Evolutionary conservation across 2,329 filamentous ascomycete genomes (phyloP), one percentile per base, ranked within the genome.

Genomic region (Cordyceps cateniannulata): DNA sequence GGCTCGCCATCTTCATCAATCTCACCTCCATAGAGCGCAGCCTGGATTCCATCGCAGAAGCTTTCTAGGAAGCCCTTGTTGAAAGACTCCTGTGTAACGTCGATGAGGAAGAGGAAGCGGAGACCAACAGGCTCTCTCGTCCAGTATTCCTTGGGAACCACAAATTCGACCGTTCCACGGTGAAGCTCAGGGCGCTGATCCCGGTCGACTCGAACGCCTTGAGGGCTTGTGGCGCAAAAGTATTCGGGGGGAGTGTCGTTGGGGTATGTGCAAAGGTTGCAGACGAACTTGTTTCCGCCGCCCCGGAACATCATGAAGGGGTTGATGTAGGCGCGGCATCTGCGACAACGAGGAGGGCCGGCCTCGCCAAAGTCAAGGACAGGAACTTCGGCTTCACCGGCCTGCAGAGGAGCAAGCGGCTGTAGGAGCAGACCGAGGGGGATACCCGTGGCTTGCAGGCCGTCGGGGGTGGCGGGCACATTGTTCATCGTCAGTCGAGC

Each of bases 91-190:
- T 96, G 91, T 5, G 91, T 95, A 45, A 96, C 92, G 73, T 99
- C 95, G 61, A 99, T 90, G 64, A 97, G 74, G 73, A 99, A 99
- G 12, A 99, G 78, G 84, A 89, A 96, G 62, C 88, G 86, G 68
- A 98, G 73, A 25, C 91, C 92, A 16, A 95, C 90, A 0, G 95
- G 95, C 71, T 96, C 89, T 73, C 93, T 95, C 25, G 91, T 93
- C 91, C 93, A 99, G 76, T 99, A 99, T 76, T 99, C 95, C 77
- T 97, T 98, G 18, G 95, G 95, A 16, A 99, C 96, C 63, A 95
- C 81, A 71, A 96, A 99, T 71, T 99, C 95, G 50, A 98, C 93
- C 0, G 95, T 98, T 42, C 95, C 95, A 61, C 91, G 84, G 68
- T 88, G 90, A 68, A 99, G 80, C 76, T 99, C 95, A 0, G 93